Percentiles rank a stretch among this genome's conserved stretches.
These are phyloP conservation scores for Leccinellum luteum DNA, from an alignment of 768 basidiomycete species.

Conservation along the genomic window DNA sequence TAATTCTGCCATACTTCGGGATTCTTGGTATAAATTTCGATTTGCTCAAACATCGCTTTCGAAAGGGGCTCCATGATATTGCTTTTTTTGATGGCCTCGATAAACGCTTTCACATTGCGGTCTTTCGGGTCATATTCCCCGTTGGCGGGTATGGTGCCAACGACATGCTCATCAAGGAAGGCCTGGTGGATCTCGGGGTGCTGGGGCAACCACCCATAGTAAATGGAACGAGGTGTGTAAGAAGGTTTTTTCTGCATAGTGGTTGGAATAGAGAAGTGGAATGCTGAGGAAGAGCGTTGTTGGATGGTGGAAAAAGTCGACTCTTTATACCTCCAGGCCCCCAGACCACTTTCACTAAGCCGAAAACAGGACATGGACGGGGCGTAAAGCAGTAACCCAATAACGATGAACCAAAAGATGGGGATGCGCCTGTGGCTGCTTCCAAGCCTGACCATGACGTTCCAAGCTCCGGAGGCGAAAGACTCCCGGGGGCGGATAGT, in stretches of 20 bases:
- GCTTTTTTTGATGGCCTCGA: not conserved
- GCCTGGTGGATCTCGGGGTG: not conserved
- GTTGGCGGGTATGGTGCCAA: no score
- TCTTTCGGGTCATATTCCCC: no score
- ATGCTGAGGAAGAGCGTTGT: not conserved
- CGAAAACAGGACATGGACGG: not conserved
- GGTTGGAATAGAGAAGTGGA: not conserved
- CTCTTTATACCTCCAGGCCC: not conserved
- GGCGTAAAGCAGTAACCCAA: not conserved
- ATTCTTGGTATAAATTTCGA: not conserved
- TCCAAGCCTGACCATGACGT: no score
- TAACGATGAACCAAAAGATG: not conserved
- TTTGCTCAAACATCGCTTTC: not conserved
- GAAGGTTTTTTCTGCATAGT: not conserved
- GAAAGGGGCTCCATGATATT: not conserved
- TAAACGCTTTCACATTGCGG: not conserved
- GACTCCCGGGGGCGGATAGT: no score
- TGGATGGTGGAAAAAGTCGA: not conserved
- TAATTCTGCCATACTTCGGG: not conserved
- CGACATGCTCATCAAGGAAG: not conserved
- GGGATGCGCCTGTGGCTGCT: no score
- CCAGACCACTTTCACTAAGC: not conserved
- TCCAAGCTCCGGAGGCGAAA: no score
- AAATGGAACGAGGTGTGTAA: not conserved
- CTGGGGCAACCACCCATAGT: not conserved